Base-by-base conservation (phyloP, 108 stramenopile species). In the Cylindrotheca fusiformis region DNA sequence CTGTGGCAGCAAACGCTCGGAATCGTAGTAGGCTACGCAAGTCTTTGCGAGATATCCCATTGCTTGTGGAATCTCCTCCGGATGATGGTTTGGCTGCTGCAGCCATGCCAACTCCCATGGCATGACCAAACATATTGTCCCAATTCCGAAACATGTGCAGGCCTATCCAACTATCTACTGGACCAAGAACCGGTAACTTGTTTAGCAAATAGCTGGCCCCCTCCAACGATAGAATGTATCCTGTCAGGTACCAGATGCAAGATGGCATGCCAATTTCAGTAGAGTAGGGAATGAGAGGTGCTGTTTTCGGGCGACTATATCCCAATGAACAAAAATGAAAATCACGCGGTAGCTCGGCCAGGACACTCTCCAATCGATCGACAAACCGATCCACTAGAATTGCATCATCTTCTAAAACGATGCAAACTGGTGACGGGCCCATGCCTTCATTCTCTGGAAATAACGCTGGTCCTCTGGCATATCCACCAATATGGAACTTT, bases 321-420 rank as follows among this genome's bases (percentile, higher is more conserved):
- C 91, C 91, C 4, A 93, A 52, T 21, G 84, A 86, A 41, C 91
- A 93, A 63, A 90, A 90, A 57, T 93, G 91, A 50, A 93, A 93
- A 61, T 93, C 91, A 21, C 91, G 74, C 6, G 91, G 91, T 4
- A 93, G 75, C 51, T 93, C 86, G 46, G 74, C 55, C 14, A 93
- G 71, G 24, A 93, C 46, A 12, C 67, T 47, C 2, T 72, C 48
- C 22, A 93, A 72, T 19, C 88, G 81, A 56, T 93, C 91, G 18
- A 49, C 12, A 63, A 93, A 93, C 28, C 86, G 82, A 63, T 93
- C 91, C n/a, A 79, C 76, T 47, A 89, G 56, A 5, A 86, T 75
- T 22, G 91, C 91, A 65, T 93, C 91, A 58, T 93, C 91, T 67
- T 93, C 91, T 48, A 93, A 52, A 55, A 93, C 69, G 19, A 93